Base-by-base conservation (phyloP, 768 basidiomycete genomes). In the Boletus tomentosulus region DNA sequence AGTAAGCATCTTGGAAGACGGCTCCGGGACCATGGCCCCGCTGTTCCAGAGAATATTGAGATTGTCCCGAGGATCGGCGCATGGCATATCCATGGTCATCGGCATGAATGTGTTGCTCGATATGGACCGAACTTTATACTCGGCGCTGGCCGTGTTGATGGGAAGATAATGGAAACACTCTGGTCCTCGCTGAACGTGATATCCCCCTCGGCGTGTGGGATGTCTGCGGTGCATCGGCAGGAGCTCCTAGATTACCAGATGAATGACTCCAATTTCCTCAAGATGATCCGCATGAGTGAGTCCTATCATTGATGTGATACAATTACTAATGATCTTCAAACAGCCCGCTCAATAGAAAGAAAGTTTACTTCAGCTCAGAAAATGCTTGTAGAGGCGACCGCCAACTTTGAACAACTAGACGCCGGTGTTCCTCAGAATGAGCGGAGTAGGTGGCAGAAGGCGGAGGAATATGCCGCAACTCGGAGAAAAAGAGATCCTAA, bases 151-250 rank as follows among this genome's bases (percentile, higher is more conserved):
- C 57, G 68, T 8, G 42, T 71, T 0, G 68, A 72, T 43, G 69
- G 71, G 0, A 67, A 74, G 39, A 70, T 74, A 2, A 24, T 75
- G 9, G 72, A 74, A 37, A 70, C 68, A 0, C 46, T 74, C 0
- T 75, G 72, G 72, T 53, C 63, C 0, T 33, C 51, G 0, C 51
- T 73, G 0, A 74, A 74, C 39, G 55, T 64, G 2, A 60, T 69
- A 0, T 66, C 67, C 0, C 31, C 60, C 0, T 65, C 62, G 13
- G 63, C 63, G 0, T 38, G 66, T 0, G 57, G 56, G 0, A 70
- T 71, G 53, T 49, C 63, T 0, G 15, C 55, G 4, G 57, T 65
- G 19, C 19, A 19, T 19, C 19, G 19, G 19, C 19, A 19, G 19
- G 19, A 19, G 1, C 19, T 19, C 19, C 19, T 19, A 19, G 19